phyloP scores from a whole-genome alignment of 306 rosid species.

The Ormosia emarginata region DNA sequence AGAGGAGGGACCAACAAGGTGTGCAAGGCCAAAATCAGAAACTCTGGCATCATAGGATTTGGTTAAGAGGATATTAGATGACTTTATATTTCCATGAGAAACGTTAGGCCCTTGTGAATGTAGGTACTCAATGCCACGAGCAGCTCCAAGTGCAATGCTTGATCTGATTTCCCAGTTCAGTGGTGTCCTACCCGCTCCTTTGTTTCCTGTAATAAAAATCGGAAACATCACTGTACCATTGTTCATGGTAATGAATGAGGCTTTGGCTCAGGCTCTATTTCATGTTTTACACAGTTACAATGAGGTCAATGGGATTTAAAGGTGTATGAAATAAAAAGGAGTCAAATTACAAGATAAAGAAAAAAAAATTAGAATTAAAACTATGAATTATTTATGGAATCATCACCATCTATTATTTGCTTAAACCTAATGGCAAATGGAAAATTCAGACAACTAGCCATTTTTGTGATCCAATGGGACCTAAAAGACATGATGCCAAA shows the following conservation, averaged over 20 bases:
- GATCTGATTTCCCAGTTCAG: constrained; percentile 65
- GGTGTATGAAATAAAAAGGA: neutral
- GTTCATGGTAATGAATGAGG: neutral
- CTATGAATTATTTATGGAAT: neutral
- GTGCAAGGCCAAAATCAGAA: constrained; percentile 70
- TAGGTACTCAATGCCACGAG: constrained; percentile 60
- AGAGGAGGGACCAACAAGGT: constrained; percentile 57
- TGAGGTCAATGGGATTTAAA: neutral
- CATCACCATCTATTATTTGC: neutral
- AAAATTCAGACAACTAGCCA: neutral
- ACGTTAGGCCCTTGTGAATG: constrained; percentile 58
- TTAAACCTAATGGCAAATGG: neutral
- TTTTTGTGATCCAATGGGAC: neutral
- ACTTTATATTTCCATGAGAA: constrained; percentile 72
- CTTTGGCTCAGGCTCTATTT: neutral
- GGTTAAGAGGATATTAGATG: constrained; percentile 61
- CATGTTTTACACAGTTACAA: neutral
- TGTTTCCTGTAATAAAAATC: constrained; percentile 45
- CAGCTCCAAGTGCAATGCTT: constrained; percentile 65
- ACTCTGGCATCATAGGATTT: constrained; percentile 58
- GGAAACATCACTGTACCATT: constrained; percentile 8
- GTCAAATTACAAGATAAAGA: neutral
- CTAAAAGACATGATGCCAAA: neutral
- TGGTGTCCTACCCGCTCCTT: constrained; percentile 66
- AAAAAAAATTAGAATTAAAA: neutral